phyloP scores from a whole-genome alignment of 108 stramenopile species.

The Pseudonitzschia delicatissima region DNA sequence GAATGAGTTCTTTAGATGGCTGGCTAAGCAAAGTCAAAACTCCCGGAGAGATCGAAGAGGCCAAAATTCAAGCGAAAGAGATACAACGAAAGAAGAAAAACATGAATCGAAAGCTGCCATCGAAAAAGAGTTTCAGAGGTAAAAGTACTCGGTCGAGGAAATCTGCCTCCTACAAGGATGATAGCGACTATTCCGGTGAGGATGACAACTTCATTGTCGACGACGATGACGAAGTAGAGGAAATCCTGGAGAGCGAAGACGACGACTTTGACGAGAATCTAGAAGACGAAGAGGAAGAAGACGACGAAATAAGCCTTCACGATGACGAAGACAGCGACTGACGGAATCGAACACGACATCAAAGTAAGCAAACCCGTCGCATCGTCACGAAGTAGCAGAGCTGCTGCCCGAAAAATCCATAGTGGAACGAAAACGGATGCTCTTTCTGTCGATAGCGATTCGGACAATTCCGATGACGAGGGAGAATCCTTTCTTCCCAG shows the following conservation, averaged over 20 bases:
- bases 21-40: too few relatives aligned
- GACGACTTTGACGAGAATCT: slow-evolving; percentile 2
- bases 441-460: neutral
- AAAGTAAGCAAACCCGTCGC: neutral
- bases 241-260: slow-evolving; percentile 27
- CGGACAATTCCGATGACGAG: neutral
- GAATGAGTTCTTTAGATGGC: too few relatives aligned
- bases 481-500: slow-evolving; percentile 5
- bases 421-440: neutral
- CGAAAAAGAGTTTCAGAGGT: too few relatives aligned
- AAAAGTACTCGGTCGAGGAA: too few relatives aligned
- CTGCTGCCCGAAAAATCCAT: neutral
- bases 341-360: neutral
- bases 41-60: too few relatives aligned
- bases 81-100: too few relatives aligned
- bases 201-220: neutral
- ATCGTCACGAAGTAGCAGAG: neutral
- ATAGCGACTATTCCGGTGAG: too few relatives aligned
- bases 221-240: neutral
- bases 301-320: slow-evolving; percentile 9
- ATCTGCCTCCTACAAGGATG: too few relatives aligned
- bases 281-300: slow-evolving; percentile 1
- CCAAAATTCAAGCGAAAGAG: too few relatives aligned
- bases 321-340: slow-evolving; percentile 23
- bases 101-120: too few relatives aligned